phyloP scores from a whole-genome alignment of 306 rosid genomes.

The Acacia acuminata region DNA sequence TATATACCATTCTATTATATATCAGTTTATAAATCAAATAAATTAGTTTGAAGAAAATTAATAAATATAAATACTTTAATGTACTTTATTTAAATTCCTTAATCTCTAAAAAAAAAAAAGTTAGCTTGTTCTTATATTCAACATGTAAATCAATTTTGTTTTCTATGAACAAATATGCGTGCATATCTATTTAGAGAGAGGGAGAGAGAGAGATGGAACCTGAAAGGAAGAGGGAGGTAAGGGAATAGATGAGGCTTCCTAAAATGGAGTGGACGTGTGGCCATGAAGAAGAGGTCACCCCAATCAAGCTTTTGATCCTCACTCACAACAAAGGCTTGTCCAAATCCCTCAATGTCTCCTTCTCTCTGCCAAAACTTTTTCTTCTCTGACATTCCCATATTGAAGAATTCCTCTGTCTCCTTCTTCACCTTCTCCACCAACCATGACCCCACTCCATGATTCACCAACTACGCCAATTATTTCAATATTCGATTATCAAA shows the following conservation, averaged over 20 bases:
- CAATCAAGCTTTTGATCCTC: conserved; percentile 22
- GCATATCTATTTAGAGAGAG: not conserved
- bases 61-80: not conserved
- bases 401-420: conserved; percentile 46
- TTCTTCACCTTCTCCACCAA: conserved; percentile 46
- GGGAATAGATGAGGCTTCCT: too few species aligned
- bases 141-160: too few species aligned
- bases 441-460: conserved; percentile 32
- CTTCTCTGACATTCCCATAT: conserved; percentile 58
- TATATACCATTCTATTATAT: too few species aligned
- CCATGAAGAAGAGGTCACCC: too few species aligned
- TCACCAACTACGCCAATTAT: conserved; percentile 44
- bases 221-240: conserved; percentile 35
- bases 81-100: too few species aligned
- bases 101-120: too few species aligned
- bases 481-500: not conserved
- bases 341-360: conserved; percentile 62
- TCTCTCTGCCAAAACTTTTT: conserved; percentile 48
- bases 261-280: too few species aligned
- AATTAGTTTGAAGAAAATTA: too few species aligned
- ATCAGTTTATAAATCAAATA: too few species aligned
- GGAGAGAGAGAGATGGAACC: conserved; percentile 28
- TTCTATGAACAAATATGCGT: too few species aligned
- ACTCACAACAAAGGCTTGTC: conserved; percentile 55
- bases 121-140: too few species aligned